Percentiles rank a stretch among this genome's conserved stretches.
phyloP scores from a whole-genome alignment of 176 grass and related monocot species.

The Avena atlantica region DNA sequence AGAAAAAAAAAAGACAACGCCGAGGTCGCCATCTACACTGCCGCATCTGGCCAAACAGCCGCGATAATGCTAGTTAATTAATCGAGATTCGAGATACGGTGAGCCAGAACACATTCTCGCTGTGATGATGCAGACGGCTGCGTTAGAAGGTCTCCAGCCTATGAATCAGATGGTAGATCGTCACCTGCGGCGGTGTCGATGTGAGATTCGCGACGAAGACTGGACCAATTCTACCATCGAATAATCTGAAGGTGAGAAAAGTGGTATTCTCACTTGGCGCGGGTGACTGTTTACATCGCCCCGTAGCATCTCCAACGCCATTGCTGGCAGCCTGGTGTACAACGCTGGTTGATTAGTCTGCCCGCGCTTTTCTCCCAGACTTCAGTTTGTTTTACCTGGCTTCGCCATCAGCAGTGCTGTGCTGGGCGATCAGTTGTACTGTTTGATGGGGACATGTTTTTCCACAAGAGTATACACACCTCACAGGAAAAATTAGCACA shows the following conservation, averaged over 20 bases:
- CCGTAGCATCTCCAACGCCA: constrained; percentile 31
- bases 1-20: neutral
- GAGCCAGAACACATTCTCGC: neutral
- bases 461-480: neutral
- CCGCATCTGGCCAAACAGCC: neutral
- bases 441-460: neutral
- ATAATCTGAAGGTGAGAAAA: neutral
- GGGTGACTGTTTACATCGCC: constrained; percentile 7
- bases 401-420: neutral
- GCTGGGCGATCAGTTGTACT: neutral
- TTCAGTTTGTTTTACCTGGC: neutral
- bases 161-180: neutral
- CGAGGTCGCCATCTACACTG: neutral
- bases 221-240: neutral
- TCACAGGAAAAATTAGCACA: neutral
- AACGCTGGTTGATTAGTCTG: neutral
- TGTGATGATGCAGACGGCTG: neutral
- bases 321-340: constrained; percentile 12
- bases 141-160: no score
- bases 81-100: neutral
- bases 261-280: neutral
- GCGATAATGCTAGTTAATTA: neutral
- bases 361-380: neutral
- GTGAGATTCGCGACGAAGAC: constrained; percentile 9
- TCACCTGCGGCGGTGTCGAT: constrained; percentile 2